Conservation (phyloP, 164 flowering plant species). For the Magnolia changhungtana region DNA sequence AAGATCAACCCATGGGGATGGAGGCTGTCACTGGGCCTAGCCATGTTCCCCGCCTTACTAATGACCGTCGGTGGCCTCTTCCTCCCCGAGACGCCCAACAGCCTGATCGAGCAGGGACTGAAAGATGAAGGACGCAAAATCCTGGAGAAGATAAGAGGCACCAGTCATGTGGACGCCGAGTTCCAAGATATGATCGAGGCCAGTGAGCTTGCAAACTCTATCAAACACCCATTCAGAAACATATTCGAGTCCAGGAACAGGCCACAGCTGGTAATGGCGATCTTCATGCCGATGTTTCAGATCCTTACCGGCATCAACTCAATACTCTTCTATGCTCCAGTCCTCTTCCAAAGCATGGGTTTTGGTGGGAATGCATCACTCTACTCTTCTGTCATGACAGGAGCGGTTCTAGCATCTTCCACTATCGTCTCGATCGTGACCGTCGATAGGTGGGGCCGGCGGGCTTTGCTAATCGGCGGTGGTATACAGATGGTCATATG, state of each 20-base stretch:
- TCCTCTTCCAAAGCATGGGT: slow-evolving; percentile 84
- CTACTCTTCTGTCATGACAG: slow-evolving; percentile 82
- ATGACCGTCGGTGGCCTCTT: slow-evolving; percentile 84
- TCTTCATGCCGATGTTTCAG: slow-evolving; percentile 83
- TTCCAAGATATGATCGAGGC: slow-evolving; percentile 81
- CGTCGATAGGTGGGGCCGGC: slow-evolving; percentile 74
- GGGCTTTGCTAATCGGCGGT: slow-evolving; percentile 66
- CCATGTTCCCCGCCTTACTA: slow-evolving; percentile 68
- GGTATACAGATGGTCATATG: slow-evolving; percentile 82
- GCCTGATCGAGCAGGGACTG: slow-evolving; percentile 66
- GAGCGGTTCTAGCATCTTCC: slow-evolving; percentile 76
- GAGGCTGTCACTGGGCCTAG: slow-evolving; percentile 91
- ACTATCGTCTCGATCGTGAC: slow-evolving; percentile 74
- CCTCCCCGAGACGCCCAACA: slow-evolving; percentile 91
- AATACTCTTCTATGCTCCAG: slow-evolving; percentile 87
- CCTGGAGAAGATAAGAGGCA: slow-evolving; percentile 74
- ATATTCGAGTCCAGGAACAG: slow-evolving; percentile 68
- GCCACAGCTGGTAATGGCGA: slow-evolving; percentile 83
- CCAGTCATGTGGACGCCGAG: slow-evolving; percentile 65
- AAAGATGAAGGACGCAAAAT: slow-evolving; percentile 47
- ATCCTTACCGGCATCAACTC: slow-evolving; percentile 88
- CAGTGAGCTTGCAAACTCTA: slow-evolving; percentile 77
- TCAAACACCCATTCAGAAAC: slow-evolving; percentile 79
- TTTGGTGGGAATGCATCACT: slow-evolving; percentile 70
- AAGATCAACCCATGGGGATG: slow-evolving; percentile 85